phyloP scores from a whole-genome alignment of 306 rosid genomes.

The Betula pendula region DNA sequence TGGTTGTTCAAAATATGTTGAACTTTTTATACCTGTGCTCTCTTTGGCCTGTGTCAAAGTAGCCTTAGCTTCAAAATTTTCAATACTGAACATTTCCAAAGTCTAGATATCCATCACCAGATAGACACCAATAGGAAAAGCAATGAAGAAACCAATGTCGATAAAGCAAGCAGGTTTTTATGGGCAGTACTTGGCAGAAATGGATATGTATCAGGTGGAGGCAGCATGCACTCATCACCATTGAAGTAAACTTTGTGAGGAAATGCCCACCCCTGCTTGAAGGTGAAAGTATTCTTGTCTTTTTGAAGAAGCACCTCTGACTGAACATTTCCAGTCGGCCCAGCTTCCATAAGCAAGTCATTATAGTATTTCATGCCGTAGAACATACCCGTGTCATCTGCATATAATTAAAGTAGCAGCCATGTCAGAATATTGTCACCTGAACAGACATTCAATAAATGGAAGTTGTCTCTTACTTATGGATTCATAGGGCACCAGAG shows the following conservation, averaged over 20 bases:
- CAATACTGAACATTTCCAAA: slow-evolving; percentile 21
- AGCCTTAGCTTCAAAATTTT: slow-evolving; percentile 40
- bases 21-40: slow-evolving; percentile 10
- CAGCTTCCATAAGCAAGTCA: slow-evolving; percentile 85
- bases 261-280: slow-evolving; percentile 95
- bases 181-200: slow-evolving; percentile 72
- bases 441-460: slow-evolving; percentile 4
- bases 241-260: slow-evolving; percentile 85
- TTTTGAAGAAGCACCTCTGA: slow-evolving; percentile 81
- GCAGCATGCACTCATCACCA: slow-evolving; percentile 94
- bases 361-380: slow-evolving; percentile 75
- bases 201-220: slow-evolving; percentile 87
- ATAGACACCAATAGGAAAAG: slow-evolving; percentile 47
- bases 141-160: slow-evolving; percentile 39
- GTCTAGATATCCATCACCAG: slow-evolving; percentile 36
- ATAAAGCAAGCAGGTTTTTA: slow-evolving; percentile 25
- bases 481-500: slow-evolving; percentile 67
- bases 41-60: slow-evolving; percentile 19
- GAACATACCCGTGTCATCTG: slow-evolving; percentile 97
- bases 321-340: slow-evolving; percentile 74
- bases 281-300: slow-evolving; percentile 73
- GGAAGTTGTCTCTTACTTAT: slow-evolving; percentile 60
- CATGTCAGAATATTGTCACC: slow-evolving; percentile 2
- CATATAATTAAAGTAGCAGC: slow-evolving; percentile 14
- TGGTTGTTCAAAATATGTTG: slow-evolving; percentile 27